phyloP scores from a whole-genome alignment of 495 filamentous ascomycete genomes.

The Thermothielavioides terrestris region DNA sequence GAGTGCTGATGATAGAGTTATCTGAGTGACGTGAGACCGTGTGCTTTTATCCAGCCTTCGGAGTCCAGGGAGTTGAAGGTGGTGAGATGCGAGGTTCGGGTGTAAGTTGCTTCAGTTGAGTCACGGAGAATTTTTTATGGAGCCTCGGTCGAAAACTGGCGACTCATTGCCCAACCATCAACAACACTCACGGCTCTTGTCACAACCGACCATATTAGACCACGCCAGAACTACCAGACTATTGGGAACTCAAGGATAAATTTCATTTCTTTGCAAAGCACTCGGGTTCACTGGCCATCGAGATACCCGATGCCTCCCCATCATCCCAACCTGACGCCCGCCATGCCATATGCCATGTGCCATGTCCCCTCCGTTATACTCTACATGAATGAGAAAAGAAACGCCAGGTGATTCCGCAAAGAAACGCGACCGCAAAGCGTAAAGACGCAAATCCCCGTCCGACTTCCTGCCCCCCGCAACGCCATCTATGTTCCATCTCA shows the following conservation, averaged over 20 bases:
- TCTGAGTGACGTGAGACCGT: not conserved
- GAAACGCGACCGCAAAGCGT: not conserved
- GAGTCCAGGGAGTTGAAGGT: too few relatives aligned
- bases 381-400: too few relatives aligned
- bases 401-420: too few relatives aligned
- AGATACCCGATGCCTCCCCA: too few relatives aligned
- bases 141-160: not conserved
- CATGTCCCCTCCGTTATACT: not conserved
- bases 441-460: not conserved
- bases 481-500: not conserved
- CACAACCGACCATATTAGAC: not conserved
- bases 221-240: too few relatives aligned
- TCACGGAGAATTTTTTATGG: conserved; percentile 13
- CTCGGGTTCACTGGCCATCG: too few relatives aligned
- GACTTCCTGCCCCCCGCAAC: not conserved
- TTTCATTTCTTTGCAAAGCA: too few relatives aligned
- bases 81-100: not conserved
- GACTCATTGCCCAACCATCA: not conserved
- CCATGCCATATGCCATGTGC: too few relatives aligned
- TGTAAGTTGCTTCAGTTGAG: conserved; percentile 18
- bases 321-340: not conserved
- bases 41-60: too few relatives aligned
- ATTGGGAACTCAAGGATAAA: not conserved
- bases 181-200: not conserved
- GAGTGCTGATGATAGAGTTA: too few relatives aligned